Evolutionary conservation across 2,329 filamentous ascomycete species (phyloP), one percentile per base, ranked within the genome.

Genomic region (Claviceps paspali): DNA sequence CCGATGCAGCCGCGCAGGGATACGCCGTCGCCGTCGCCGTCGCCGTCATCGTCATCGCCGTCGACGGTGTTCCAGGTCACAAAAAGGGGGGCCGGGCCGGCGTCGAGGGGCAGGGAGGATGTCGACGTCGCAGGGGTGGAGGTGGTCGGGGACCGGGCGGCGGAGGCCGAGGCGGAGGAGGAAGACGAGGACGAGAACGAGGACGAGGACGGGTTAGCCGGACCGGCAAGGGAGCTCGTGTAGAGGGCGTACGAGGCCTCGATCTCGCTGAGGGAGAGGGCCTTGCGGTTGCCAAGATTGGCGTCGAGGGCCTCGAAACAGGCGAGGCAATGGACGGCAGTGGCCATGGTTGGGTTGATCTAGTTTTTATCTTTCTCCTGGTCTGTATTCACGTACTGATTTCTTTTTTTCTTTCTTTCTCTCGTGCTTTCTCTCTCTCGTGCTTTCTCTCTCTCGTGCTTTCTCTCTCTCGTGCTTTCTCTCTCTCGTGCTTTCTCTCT

Each of bases 1-100:
- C 91, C 91, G 53, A 98, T 96, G 65, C 91, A 98, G 41, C 91
- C 91, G 41, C 91, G 79, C 29, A 98, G 72, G 18, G 70, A 72
- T 54, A 79, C 40, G 26, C 56, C 52, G 43, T 49, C 50, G 15
- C 49, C 52, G 10, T 18, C 39, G 27, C 56, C 52, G 43, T 49
- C 50, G 19, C n/a, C 26, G 3, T 27, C 26, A 3, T 27, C 26
- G 11, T 27, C 26, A 6, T 27, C 11, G 18, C 14, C 29, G 18
- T 30, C 29, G 29, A 85, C 49, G 0, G 74, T 84, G 62, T 95
- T 93, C 87, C 88, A 96, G 6, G 87, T 94, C 33, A 98, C 83
- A 55, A 96, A 96, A 28, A 96, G 70, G 1, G 88, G 88, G 43
- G 78, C 75, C 29, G 72, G 68, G 40, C 59, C 46, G 45, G 46